Evolutionary conservation across 1,284 basidiomycete species (phyloP).

Genomic region (Sanghuangporus baumii): DNA sequence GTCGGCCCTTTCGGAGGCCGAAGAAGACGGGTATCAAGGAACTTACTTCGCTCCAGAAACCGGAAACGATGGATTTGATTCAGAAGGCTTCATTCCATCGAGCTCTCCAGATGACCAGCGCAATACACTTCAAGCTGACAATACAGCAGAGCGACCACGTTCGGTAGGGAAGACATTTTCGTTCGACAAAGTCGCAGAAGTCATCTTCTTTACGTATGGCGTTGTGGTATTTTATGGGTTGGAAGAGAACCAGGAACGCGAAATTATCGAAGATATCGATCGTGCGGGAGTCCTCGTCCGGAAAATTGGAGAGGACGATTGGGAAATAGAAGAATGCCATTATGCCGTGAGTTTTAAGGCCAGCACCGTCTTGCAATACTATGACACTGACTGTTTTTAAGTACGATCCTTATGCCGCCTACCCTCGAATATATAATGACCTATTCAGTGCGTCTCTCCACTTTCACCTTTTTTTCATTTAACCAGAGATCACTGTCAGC

Average conservation of each 20-base stretch:
- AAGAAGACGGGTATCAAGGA: constrained; percentile 18
- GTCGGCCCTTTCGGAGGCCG: constrained; percentile 56
- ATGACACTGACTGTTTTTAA: constrained; percentile 28
- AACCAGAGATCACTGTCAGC: constrained; percentile 38
- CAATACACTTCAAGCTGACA: background rate
- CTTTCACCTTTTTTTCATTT: background rate
- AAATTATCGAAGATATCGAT: constrained; percentile 79
- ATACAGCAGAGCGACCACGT: background rate
- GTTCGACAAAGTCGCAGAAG: constrained; percentile 58
- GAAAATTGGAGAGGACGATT: constrained; percentile 59
- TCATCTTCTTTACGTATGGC: constrained; percentile 81
- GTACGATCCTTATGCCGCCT: constrained; percentile 84
- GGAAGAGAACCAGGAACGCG: constrained; percentile 66
- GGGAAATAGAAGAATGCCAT: constrained; percentile 90
- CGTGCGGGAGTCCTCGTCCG: constrained; percentile 62
- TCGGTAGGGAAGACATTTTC: constrained; percentile 19
- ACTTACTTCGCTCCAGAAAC: constrained; percentile 11
- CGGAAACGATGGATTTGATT: constrained; percentile 4
- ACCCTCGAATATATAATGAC: constrained; percentile 86
- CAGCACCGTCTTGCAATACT: background rate
- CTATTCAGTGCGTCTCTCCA: constrained; percentile 67
- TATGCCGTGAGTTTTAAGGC: constrained; percentile 52
- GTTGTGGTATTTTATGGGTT: constrained; percentile 89
- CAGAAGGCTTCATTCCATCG: constrained; percentile 19
- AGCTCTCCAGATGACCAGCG: constrained; percentile 16